Evolutionary conservation across 2,329 filamentous ascomycete species (phyloP).

Genomic region (Exutisphaerella laricina): DNA sequence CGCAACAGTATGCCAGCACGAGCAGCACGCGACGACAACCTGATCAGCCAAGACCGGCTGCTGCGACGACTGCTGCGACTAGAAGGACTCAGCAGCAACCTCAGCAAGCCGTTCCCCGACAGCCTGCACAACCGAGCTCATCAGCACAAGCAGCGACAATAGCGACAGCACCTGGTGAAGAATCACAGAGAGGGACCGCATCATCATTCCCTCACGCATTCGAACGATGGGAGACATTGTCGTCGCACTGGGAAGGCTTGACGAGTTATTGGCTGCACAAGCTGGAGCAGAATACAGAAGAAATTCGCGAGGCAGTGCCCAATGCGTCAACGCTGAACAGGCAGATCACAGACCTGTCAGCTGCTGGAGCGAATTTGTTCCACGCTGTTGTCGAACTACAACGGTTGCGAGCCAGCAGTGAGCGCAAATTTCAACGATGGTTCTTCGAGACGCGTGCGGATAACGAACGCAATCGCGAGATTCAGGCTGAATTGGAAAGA

Average conservation of each 20-base stretch:
- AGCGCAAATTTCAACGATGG: slow-evolving; percentile 97
- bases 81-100: slow-evolving; percentile 24
- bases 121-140: slow-evolving; percentile 17
- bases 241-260: slow-evolving; percentile 95
- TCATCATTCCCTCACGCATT: slow-evolving; percentile 93
- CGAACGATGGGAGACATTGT: slow-evolving; percentile 93
- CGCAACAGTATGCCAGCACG: slow-evolving; percentile 3
- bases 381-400: slow-evolving; percentile 96
- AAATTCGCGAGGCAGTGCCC: slow-evolving; percentile 69
- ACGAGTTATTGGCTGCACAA: slow-evolving; percentile 96
- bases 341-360: slow-evolving; percentile 95
- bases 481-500: slow-evolving; percentile 71
- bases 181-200: slow-evolving; percentile 28
- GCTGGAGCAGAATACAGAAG: slow-evolving; percentile 82
- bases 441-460: slow-evolving; percentile 92
- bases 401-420: slow-evolving; percentile 84
- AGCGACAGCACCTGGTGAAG: slow-evolving; percentile 15
- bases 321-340: slow-evolving; percentile 82
- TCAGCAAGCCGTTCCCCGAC: slow-evolving; percentile 23
- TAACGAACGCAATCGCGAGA: slow-evolving; percentile 76
- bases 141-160: slow-evolving; percentile 16
- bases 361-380: slow-evolving; percentile 92
- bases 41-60: slow-evolving; percentile 24
- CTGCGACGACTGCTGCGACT: slow-evolving; percentile 17
- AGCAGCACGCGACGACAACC: slow-evolving; percentile 17